Evolutionary conservation across 148 eudicot genomes (phyloP), one percentile per base, ranked within the genome.

Genomic region (Fagopyrum homotropicum): DNA sequence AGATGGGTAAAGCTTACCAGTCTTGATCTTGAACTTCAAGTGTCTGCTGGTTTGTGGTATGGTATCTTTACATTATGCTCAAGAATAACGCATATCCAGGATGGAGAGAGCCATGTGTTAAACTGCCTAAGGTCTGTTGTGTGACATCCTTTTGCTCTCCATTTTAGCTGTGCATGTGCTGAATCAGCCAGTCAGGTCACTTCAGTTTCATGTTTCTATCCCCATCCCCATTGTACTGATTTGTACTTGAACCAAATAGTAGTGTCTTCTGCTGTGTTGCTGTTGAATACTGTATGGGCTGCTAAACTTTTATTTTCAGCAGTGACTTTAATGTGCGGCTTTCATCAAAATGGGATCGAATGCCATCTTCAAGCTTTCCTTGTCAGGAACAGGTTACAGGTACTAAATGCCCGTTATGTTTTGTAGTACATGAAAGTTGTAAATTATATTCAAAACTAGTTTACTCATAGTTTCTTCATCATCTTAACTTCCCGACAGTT

Each of bases 321-420:
- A 94, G 97, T 84, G 73, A 75, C 26, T 83, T 78, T 72, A 82
- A 84, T 49, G 89, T 84, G 77, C 88, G 98, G 68, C 29, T 81
- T 2, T 70, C 80, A 35, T 82, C 90, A 45, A 83, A 86, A 35
- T 85, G 83, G 81, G 87, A 77, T 6, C 81, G 93, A 75, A 94
- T 91, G 96, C 97, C 98, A n/a, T 84, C 75, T 45, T n/a, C 86
- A 2, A 78, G 98, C 78, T 89, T 90, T 81, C 96, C 97, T 29
- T 85, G 91, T 89, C 86, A 88, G 69, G 83, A 86, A 77, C 77
- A 69, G 68, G 72, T 92, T 59, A 86, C 97, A 88, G 98, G 97
- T 92, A 69, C 66, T 45, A 16, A 47, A 40, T 40, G 17, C 4
- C 47, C 6, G 46, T 49, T 55, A 47, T 71, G 44, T 75, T 79